Evolutionary conservation across 2,329 filamentous ascomycete genomes (phyloP).

Genomic region (Botryotinia calthae): DNA sequence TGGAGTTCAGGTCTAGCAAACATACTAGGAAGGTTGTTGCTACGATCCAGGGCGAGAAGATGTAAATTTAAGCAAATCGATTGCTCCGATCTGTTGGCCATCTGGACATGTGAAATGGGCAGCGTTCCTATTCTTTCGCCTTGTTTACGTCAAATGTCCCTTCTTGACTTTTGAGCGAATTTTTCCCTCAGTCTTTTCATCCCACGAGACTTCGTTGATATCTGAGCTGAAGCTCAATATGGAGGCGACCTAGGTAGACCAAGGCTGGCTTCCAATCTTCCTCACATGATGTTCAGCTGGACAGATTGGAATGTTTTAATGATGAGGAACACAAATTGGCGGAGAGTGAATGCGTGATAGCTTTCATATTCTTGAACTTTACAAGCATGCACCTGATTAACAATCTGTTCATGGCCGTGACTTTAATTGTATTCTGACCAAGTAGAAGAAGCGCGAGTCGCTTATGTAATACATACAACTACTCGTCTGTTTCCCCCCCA

Average conservation of each 20-base stretch:
- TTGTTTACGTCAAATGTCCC: not conserved
- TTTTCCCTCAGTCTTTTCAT: not conserved
- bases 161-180: not conserved
- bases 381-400: not conserved
- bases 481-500: too few relatives aligned
- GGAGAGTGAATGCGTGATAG: not conserved
- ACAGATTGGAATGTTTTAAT: not conserved
- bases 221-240: not conserved
- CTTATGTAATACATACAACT: not conserved
- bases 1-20: conserved; percentile 78
- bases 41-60: conserved; percentile 87
- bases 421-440: not conserved
- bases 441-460: not conserved
- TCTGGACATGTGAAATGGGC: not conserved
- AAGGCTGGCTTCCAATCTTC: not conserved
- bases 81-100: not conserved
- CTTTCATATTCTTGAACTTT: not conserved
- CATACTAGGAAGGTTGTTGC: conserved; percentile 83
- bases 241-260: not conserved
- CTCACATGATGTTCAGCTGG: not conserved
- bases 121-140: not conserved
- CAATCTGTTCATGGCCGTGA: not conserved
- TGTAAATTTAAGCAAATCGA: conserved; percentile 28
- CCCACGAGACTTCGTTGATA: not conserved
- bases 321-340: too few relatives aligned